Conservation (phyloP, 2,329 filamentous ascomycete genomes). For the Cercospora citrullina region DNA sequence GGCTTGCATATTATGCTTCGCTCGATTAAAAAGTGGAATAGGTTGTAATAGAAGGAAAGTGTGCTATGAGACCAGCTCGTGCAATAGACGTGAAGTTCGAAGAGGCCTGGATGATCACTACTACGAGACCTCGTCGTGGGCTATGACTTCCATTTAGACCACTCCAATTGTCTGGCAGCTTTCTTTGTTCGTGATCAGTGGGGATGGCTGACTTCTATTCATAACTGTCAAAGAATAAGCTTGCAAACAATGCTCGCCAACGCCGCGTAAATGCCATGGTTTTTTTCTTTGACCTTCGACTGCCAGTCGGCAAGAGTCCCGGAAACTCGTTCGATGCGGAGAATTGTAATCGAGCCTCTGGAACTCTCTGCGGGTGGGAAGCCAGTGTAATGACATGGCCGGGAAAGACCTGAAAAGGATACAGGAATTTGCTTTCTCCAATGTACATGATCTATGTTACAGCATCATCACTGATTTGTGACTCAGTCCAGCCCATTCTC, state of each 20-base stretch:
- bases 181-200: background rate
- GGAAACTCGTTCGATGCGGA: background rate
- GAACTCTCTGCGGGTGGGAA: background rate
- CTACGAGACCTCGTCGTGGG: background rate
- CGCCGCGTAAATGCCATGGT: background rate
- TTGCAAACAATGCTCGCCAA: background rate
- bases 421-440: background rate
- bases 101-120: background rate
- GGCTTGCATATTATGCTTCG: background rate
- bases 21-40: background rate
- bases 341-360: background rate
- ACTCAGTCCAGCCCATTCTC: conserved; percentile 42
- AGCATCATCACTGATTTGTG: background rate
- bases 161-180: background rate
- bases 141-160: background rate
- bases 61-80: conserved; percentile 10
- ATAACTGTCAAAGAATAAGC: background rate
- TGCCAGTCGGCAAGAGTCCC: background rate
- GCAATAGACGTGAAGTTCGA: background rate
- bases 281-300: background rate
- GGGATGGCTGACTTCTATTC: background rate
- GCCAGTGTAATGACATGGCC: background rate
- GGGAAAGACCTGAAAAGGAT: background rate
- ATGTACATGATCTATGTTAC: conserved; percentile 5
- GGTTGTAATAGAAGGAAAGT: background rate